These are phyloP conservation scores for Cryphonectria naterciae DNA, from an alignment of 2,329 filamentous ascomycete genomes.

Conservation along the genomic window DNA sequence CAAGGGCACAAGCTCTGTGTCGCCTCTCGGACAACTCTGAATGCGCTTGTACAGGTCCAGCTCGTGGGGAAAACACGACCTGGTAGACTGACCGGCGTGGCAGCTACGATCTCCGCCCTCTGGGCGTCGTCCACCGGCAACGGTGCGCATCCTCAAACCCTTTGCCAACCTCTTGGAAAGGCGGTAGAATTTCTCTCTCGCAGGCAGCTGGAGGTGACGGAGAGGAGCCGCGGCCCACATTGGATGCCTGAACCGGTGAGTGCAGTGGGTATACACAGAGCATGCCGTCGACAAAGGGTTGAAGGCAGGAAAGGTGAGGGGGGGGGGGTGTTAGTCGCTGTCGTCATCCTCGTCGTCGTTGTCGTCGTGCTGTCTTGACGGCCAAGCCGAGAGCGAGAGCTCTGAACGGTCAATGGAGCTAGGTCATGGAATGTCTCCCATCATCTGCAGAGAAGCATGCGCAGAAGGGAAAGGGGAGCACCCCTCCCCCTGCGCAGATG, in stretches of 20 bases:
- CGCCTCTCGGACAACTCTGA: conserved; percentile 44
- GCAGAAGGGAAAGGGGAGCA: conserved; percentile 22
- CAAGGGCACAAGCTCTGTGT: conserved; percentile 39
- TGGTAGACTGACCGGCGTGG: conserved; percentile 39
- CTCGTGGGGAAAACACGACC: conserved; percentile 44
- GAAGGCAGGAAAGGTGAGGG: conserved; percentile 29
- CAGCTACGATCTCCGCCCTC: conserved; percentile 43
- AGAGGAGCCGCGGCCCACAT: conserved; percentile 14
- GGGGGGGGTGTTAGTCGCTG: conserved; percentile 8
- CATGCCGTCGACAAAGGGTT: conserved; percentile 36
- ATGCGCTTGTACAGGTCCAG: conserved; percentile 45
- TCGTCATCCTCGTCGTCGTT: not conserved
- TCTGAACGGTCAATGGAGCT: conserved; percentile 24
- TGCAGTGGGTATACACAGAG: conserved; percentile 42
- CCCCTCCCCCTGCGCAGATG: conserved; percentile 17
- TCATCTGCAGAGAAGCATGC: conserved; percentile 29
- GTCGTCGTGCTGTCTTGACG: conserved; percentile 26
- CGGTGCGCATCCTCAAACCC: conserved; percentile 32
- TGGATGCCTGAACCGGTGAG: conserved; percentile 29
- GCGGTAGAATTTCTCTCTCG: conserved; percentile 39
- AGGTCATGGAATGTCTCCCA: conserved; percentile 22
- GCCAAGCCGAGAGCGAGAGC: conserved; percentile 29
- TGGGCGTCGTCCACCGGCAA: conserved; percentile 34
- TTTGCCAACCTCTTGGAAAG: conserved; percentile 46
- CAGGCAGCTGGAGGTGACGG: conserved; percentile 17